Conservation (phyloP, 306 rosid species). For the Argentina anserina region DNA sequence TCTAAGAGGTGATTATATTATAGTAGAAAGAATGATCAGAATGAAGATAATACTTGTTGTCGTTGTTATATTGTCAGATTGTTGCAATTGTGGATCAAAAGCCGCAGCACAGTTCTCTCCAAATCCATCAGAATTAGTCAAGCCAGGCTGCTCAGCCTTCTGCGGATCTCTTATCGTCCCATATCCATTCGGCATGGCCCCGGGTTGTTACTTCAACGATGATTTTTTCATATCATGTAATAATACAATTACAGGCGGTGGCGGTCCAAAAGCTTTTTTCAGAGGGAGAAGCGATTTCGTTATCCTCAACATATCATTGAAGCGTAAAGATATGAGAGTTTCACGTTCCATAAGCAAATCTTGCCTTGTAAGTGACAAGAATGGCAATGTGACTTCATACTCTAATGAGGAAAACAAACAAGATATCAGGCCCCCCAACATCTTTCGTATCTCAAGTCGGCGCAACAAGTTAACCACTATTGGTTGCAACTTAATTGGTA, state of each 20-base stretch:
- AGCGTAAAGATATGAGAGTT: slow-evolving; percentile 25
- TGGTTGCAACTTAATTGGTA: neutral
- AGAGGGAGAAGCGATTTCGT: neutral
- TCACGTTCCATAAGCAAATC: neutral
- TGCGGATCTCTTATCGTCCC: slow-evolving; percentile 28
- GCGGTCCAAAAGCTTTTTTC: neutral
- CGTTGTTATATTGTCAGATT: neutral
- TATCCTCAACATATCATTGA: slow-evolving; percentile 14
- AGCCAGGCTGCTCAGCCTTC: slow-evolving; percentile 3
- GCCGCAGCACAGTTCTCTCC: neutral
- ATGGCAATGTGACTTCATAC: neutral
- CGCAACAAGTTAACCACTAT: slow-evolving; percentile 9
- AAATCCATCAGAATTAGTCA: neutral
- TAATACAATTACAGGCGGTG: neutral
- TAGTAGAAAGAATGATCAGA: neutral
- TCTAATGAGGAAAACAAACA: neutral
- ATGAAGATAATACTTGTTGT: neutral
- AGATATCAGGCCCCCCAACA: neutral
- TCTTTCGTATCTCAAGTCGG: neutral
- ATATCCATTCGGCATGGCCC: slow-evolving; percentile 21
- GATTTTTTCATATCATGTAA: slow-evolving; percentile 19
- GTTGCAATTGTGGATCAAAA: neutral
- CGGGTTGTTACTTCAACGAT: neutral
- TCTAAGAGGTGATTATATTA: neutral
- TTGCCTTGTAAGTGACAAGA: neutral